phyloP scores from a whole-genome alignment of 352 stramenopile genomes.

The Phytopythium vexans region DNA sequence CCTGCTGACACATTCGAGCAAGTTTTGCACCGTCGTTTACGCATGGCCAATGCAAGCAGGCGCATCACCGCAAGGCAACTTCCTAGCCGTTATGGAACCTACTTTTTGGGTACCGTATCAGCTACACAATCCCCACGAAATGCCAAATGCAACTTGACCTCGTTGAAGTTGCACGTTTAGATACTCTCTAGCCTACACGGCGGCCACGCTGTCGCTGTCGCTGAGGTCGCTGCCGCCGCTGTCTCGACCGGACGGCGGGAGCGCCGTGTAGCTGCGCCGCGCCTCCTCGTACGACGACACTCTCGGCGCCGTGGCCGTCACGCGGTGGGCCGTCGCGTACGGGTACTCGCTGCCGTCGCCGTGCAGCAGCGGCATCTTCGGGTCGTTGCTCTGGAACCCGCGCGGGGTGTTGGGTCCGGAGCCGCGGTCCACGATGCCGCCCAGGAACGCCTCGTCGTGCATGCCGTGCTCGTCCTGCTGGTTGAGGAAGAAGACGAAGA shows the following conservation, averaged over 20 bases:
- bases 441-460: constrained; percentile 19
- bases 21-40: background rate
- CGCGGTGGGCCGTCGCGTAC: constrained; percentile 14
- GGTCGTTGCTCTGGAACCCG: constrained; percentile 33
- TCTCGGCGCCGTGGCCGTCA: constrained; percentile 14
- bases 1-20: too few species aligned
- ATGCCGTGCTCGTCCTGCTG: constrained; percentile 49
- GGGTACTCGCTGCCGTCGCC: constrained; percentile 23
- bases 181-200: constrained; percentile 8
- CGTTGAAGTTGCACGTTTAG: too few species aligned
- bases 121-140: too few species aligned
- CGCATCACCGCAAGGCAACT: too few species aligned
- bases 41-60: background rate
- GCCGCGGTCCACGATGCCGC: constrained; percentile 23
- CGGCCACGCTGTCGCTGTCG: constrained; percentile 4
- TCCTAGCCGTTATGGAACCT: too few species aligned
- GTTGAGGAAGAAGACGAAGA: constrained; percentile 82
- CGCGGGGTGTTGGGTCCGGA: constrained; percentile 7
- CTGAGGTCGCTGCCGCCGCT: background rate
- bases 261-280: constrained; percentile 36
- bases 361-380: constrained; percentile 64
- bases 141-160: too few species aligned
- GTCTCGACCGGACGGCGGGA: constrained; percentile 31
- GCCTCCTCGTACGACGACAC: constrained; percentile 61
- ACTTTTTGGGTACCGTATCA: too few species aligned